A percentile compares a stretch with the other conserved stretches of the same genome.
These are phyloP conservation scores for Ganoderma sp. DNA, from an alignment of 1,284 basidiomycete genomes.

Conservation along the genomic window DNA sequence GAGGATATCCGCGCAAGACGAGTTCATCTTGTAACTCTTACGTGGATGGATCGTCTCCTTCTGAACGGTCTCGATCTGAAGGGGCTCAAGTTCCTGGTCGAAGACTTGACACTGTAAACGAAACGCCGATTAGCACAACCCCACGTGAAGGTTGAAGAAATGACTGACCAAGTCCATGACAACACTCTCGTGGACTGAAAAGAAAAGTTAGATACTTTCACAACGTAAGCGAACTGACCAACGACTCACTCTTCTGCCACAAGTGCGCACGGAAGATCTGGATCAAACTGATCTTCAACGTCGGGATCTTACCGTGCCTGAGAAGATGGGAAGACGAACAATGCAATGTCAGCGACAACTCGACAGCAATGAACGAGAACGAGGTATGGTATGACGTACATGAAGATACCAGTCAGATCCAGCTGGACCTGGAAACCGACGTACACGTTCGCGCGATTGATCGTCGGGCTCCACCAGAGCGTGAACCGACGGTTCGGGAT, in stretches of 20 bases:
- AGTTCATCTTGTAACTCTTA: conserved; percentile 99
- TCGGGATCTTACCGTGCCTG: conserved; percentile 98
- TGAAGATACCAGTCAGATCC: conserved; percentile 94
- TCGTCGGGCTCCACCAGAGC: conserved; percentile 98
- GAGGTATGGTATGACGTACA: conserved; percentile 49
- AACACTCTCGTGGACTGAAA: conserved; percentile 82
- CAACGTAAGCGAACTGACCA: conserved; percentile 22
- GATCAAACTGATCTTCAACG: conserved; percentile 96
- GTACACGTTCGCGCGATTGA: conserved; percentile 98
- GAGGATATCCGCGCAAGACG: conserved; percentile 94
- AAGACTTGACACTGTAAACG: conserved; percentile 88
- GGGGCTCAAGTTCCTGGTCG: conserved; percentile 97
- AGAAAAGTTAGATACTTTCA: conserved; percentile 21
- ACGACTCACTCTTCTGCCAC: conserved; percentile 94
- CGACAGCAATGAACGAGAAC: neutral
- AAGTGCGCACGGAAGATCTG: conserved; percentile 99
- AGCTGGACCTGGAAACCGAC: conserved; percentile 99
- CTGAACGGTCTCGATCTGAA: conserved; percentile 99
- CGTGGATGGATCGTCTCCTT: conserved; percentile 99
- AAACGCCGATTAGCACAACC: neutral
- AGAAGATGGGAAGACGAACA: neutral
- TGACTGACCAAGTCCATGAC: conserved; percentile 91
- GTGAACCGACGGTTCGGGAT: conserved; percentile 99
- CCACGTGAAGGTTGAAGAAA: neutral
- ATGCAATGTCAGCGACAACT: conserved; percentile 22